phyloP scores from a whole-genome alignment of 352 stramenopile species.

The Globisporangium nunn region DNA sequence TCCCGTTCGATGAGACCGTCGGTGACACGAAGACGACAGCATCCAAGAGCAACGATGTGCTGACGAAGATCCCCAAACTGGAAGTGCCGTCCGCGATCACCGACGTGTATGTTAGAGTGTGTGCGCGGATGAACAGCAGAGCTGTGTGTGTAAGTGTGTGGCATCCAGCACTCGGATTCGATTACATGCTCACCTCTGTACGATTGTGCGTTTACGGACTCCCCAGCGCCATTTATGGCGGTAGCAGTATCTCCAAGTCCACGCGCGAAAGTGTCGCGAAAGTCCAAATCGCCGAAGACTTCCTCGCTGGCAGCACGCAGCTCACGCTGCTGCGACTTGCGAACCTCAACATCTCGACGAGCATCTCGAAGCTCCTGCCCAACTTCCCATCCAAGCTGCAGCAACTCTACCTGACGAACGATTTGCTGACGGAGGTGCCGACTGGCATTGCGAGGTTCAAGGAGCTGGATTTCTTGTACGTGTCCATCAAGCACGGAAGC shows the following conservation, averaged over 20 bases:
- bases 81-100: background rate
- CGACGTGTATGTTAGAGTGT: background rate
- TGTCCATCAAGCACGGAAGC: too few species aligned
- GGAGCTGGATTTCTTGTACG: background rate
- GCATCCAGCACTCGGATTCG: background rate
- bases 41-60: constrained; percentile 2
- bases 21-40: constrained; percentile 1
- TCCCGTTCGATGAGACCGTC: constrained; percentile 1
- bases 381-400: background rate
- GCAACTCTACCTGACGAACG: background rate
- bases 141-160: too few species aligned
- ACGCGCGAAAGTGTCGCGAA: background rate
- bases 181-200: background rate
- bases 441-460: background rate
- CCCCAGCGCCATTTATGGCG: constrained; percentile 3
- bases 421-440: background rate
- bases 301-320: constrained; percentile 1
- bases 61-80: background rate
- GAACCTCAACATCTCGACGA: constrained; percentile 4
- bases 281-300: constrained; percentile 1
- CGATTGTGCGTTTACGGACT: too few species aligned
- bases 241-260: background rate
- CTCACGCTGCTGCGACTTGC: background rate
- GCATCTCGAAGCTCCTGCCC: background rate
- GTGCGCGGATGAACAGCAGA: too few species aligned